phyloP scores from a whole-genome alignment of 345 rosid species.

The Brassica cretica region DNA sequence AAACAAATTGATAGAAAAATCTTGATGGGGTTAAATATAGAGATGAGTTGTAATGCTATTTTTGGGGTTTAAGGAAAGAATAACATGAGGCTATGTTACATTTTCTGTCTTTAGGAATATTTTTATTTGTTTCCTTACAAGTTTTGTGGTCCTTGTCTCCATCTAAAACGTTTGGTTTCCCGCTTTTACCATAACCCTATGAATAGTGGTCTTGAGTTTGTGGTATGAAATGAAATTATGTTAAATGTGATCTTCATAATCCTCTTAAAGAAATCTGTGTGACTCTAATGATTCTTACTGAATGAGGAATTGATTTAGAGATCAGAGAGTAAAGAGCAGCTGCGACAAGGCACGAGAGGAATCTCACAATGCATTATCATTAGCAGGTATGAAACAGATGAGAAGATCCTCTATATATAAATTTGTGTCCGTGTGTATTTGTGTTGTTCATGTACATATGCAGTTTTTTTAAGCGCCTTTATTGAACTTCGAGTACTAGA shows the following conservation, averaged over 20 bases:
- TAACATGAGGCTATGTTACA: slow-evolving; percentile 30
- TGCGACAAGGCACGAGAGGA: neutral
- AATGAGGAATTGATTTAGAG: neutral
- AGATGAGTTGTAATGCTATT: slow-evolving; percentile 20
- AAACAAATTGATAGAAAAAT: slow-evolving; percentile 5
- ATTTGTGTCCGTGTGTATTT: neutral
- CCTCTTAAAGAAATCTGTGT: neutral
- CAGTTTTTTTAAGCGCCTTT: neutral
- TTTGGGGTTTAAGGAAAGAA: slow-evolving; percentile 16
- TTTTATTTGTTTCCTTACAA: no score
- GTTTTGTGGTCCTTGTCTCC: slow-evolving; percentile 12
- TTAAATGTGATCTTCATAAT: slow-evolving; percentile 11
- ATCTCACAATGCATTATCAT: slow-evolving; percentile 8
- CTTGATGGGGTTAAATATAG: slow-evolving; percentile 22
- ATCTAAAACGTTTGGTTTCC: slow-evolving; percentile 23
- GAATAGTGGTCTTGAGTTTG: slow-evolving; percentile 23
- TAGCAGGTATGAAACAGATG: slow-evolving; percentile 2
- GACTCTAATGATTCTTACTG: slow-evolving; percentile 1
- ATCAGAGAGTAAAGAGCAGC: neutral
- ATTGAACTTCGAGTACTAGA: neutral
- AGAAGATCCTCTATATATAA: neutral
- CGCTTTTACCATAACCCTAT: slow-evolving; percentile 20
- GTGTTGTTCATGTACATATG: slow-evolving; percentile 1
- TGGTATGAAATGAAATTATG: neutral
- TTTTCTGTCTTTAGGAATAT: slow-evolving; percentile 30